Evolutionary conservation across 176 grass and related monocot species (phyloP).

Genomic region (Rhynchospora pubera): DNA sequence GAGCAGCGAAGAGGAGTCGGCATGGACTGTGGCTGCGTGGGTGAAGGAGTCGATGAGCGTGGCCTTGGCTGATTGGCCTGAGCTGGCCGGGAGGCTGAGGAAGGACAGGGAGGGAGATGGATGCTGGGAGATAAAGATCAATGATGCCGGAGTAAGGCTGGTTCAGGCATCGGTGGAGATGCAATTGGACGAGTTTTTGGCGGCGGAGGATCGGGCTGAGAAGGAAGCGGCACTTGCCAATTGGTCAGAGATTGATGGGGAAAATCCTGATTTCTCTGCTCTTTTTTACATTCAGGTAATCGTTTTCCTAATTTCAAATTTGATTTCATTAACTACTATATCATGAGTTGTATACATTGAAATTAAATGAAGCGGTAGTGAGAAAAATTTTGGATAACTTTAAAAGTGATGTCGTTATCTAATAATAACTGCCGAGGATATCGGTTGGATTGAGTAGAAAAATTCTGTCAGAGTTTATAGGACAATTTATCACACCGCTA

Average conservation of each 20-base stretch:
- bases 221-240: constrained; percentile 43
- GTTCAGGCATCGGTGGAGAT: constrained; percentile 60
- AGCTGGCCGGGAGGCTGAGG: constrained; percentile 63
- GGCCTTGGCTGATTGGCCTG: constrained; percentile 45
- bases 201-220: not conserved
- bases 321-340: not conserved
- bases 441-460: not conserved
- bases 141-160: constrained; percentile 57
- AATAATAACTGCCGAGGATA: not conserved
- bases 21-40: constrained; percentile 37
- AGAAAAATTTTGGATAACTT: not conserved
- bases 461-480: not conserved
- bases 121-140: constrained; percentile 81
- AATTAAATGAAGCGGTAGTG: not conserved
- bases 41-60: constrained; percentile 59
- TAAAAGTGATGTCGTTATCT: not conserved
- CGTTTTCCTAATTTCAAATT: not conserved
- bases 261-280: constrained; percentile 48
- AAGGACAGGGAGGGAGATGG: constrained; percentile 25
- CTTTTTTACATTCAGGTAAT: constrained; percentile 61
- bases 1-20: constrained; percentile 23
- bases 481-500: not conserved
- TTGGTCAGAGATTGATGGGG: constrained; percentile 39
- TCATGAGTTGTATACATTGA: not conserved
- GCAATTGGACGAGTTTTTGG: constrained; percentile 53